These are phyloP conservation scores for Coniochaeta ligniaria DNA, from an alignment of 2,329 filamentous ascomycete genomes.

Conservation along the genomic window DNA sequence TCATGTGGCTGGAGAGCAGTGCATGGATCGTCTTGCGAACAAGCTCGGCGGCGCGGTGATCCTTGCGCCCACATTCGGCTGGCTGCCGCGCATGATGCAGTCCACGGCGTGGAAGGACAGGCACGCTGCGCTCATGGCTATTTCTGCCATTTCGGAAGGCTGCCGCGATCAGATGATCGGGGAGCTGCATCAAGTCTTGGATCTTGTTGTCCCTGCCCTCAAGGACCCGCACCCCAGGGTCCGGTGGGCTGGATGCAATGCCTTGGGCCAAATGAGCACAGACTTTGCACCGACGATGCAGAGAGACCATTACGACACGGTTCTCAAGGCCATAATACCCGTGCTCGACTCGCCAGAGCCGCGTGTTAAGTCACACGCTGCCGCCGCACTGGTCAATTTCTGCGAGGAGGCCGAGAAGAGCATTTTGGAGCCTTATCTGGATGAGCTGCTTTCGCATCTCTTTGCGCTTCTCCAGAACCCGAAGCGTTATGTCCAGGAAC, in stretches of 20 bases:
- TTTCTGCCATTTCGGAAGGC: slow-evolving; percentile 95
- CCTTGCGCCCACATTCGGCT: slow-evolving; percentile 87
- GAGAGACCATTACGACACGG: slow-evolving; percentile 81
- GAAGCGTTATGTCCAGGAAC: slow-evolving; percentile 95
- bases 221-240: slow-evolving; percentile 89
- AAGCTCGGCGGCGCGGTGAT: slow-evolving; percentile 94
- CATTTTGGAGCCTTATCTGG: slow-evolving; percentile 86
- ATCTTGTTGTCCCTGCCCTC: slow-evolving; percentile 87
- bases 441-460: slow-evolving; percentile 75
- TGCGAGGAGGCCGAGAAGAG: slow-evolving; percentile 96
- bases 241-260: slow-evolving; percentile 95
- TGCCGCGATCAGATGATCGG: slow-evolving; percentile 94
- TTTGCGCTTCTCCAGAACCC: slow-evolving; percentile 83
- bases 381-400: slow-evolving; percentile 97
- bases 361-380: slow-evolving; percentile 92
- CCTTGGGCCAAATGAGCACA: slow-evolving; percentile 98
- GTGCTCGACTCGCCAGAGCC: slow-evolving; percentile 86
- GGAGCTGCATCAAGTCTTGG: slow-evolving; percentile 87
- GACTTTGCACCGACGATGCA: slow-evolving; percentile 99
- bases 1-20: slow-evolving; percentile 95
- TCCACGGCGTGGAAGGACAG: slow-evolving; percentile 91
- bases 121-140: slow-evolving; percentile 96
- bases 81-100: slow-evolving; percentile 96
- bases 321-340: slow-evolving; percentile 86
- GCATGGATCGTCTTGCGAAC: slow-evolving; percentile 95